Evolutionary conservation across 495 filamentous ascomycete species (phyloP).

Genomic region (Trichoderma parareesei): DNA sequence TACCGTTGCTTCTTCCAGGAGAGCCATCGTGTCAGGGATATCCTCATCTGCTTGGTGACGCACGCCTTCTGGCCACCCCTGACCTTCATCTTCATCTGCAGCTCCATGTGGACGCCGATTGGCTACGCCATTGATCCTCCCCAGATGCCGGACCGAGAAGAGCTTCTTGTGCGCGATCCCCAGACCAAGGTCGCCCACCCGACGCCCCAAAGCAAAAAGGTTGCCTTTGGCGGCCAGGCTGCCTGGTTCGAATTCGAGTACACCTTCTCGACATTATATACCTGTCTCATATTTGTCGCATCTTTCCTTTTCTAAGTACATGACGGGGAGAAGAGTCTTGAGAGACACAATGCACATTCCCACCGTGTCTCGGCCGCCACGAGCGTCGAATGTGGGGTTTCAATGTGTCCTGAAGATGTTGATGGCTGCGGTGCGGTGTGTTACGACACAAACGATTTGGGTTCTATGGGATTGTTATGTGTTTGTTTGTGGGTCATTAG

Average conservation of each 20-base stretch:
- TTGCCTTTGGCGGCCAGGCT: constrained; percentile 32
- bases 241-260: constrained; percentile 38
- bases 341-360: not conserved
- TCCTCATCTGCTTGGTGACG: constrained; percentile 34
- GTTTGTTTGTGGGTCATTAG: not conserved
- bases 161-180: constrained; percentile 32
- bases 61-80: constrained; percentile 44
- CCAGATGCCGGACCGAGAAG: constrained; percentile 34
- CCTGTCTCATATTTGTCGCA: constrained; percentile 32
- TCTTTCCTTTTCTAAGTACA: constrained; percentile 22
- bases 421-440: not conserved
- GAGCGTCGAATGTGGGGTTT: not conserved
- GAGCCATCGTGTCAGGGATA: constrained; percentile 20
- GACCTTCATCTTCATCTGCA: constrained; percentile 27
- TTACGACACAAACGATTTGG: not conserved
- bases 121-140: constrained; percentile 39
- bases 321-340: not conserved
- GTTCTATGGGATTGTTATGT: not conserved
- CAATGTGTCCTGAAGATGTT: not conserved
- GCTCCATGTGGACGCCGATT: constrained; percentile 24
- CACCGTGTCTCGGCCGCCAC: not conserved
- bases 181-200: constrained; percentile 40
- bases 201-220: constrained; percentile 34
- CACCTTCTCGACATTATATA: constrained; percentile 28
- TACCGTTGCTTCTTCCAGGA: constrained; percentile 27